Evolutionary conservation across 2,329 filamentous ascomycete species (phyloP), one percentile per base, ranked within the genome.

Genomic region (Cladosporium halotolerans): DNA sequence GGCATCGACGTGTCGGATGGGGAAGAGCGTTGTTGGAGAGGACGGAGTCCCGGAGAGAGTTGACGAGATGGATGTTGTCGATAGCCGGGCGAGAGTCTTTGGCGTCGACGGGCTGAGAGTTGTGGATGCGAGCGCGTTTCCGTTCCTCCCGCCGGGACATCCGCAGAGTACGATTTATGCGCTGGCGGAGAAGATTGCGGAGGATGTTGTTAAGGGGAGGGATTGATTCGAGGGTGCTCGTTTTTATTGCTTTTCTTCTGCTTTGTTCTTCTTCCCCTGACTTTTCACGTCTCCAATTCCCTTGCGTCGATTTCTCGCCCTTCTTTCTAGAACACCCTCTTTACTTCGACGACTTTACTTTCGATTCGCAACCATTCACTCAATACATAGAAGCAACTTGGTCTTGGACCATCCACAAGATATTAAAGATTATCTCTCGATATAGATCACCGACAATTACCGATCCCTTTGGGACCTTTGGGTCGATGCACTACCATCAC

Each of bases 101-200:
- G 62, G 62, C 3, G 60, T 62, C 3, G 46, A 56, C 1, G 47
- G 55, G 2, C 45, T 64, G 45, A 51, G 61, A 10, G 62, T 64
- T 1, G 62, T 63, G 4, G 62, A 64, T 53, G 57, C 57, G 5
- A 55, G 54, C 16, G 45, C 55, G 16, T 60, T 63, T 47, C 52
- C 60, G 2, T 28, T 64, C n/a, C 38, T 62, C 43, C 60, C 62
- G 4, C 59, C 62, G 13, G 62, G 63, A n/a, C 62, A 64, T 43
- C 61, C 63, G 8, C 54, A 61, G 52, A 58, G 55, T 32, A 63
- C 59, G 1, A 56, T 60, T n/a, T 60, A 53, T 8, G 44, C 44
- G 31, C 34, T 53, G 8, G 50, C 42, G 14, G 50, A 53, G 50
- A 53, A 53, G 31, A 46, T 53, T 11, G 42, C 44, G 6, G 50